Base-by-base conservation (phyloP, 2,329 filamentous ascomycete species). In the Talaromyces islandicus region DNA sequence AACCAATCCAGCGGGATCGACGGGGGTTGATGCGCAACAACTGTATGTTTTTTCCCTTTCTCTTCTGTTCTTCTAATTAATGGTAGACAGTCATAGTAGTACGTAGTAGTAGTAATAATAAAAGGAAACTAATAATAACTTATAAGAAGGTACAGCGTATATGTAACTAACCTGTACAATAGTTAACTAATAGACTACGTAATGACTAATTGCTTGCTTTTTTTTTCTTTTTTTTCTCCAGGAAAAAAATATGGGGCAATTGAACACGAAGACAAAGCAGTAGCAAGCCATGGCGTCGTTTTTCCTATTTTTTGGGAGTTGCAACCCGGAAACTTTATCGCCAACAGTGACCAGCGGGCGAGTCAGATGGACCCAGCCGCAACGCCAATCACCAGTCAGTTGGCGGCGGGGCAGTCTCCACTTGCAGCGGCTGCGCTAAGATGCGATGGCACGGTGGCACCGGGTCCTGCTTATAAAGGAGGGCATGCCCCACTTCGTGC, bases 251-350 rank as follows among this genome's bases (percentile, higher is more conserved):
- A 46, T 46, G 43, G 43, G 43, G 43, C 43, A 21, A 12, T 11
- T 21, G 43, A 46, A 46, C 43, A 46, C 43, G 43, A 46, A 46
- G 19, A 24, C 43, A 21, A 46, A 38, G 35, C 17, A 7, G n/a
- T 7, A 46, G 27, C 17, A 29, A 29, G 27, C 48, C 48, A 52
- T 25, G 19, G 53, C 35, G 53, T 25, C 14, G n/a, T 25, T 21
- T 30, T 55, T 11, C 25, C 54, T 25, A 7, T 10, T 57, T 48
- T 48, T 50, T 57, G 55, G 38, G 55, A 57, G 55, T 57, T 51
- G 41, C 55, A n/a, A 50, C 30, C 25, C 55, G 55, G 55, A 57
- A 57, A 57, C 30, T 57, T 51, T 48, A 57, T 56, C 30, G 29
- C n/a, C 30, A 21, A 24, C 54, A 25, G 38, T 12, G n/a, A 6